Evolutionary conservation across 164 flowering plant species (phyloP).

Genomic region (Santalum album): DNA sequence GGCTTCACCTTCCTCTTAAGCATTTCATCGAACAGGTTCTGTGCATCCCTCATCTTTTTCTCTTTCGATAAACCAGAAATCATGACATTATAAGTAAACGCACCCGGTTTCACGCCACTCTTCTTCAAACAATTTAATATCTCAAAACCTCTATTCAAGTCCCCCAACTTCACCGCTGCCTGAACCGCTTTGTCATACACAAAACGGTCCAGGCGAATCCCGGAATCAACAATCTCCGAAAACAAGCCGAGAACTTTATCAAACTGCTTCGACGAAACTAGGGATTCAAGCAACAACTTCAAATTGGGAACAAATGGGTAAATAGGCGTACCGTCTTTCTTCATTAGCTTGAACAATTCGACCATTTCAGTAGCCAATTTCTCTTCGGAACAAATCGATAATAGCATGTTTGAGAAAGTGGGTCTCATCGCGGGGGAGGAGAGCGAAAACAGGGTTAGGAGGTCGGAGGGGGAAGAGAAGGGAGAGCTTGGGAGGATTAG

Average conservation of each 20-base stretch:
- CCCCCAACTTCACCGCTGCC: slow-evolving; percentile 53
- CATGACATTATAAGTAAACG: slow-evolving; percentile 61
- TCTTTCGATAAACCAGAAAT: slow-evolving; percentile 53
- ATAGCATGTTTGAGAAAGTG: slow-evolving; percentile 18
- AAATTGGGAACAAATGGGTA: slow-evolving; percentile 20
- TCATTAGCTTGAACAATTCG: slow-evolving; percentile 19
- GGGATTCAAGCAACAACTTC: slow-evolving; percentile 27
- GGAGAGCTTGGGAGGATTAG: slow-evolving; percentile 18
- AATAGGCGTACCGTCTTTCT: slow-evolving; percentile 17
- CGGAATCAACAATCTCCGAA: slow-evolving; percentile 22
- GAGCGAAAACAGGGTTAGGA: slow-evolving; percentile 19
- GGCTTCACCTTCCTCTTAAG: slow-evolving; percentile 17
- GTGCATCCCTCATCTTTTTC: slow-evolving; percentile 37
- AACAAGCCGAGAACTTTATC: slow-evolving; percentile 24
- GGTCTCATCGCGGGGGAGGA: slow-evolving; percentile 20
- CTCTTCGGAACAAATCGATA: slow-evolving; percentile 26
- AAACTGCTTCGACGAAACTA: slow-evolving; percentile 23
- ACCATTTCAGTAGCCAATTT: slow-evolving; percentile 22
- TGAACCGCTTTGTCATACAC: slow-evolving; percentile 59
- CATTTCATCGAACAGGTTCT: slow-evolving; percentile 65
- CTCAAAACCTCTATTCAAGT: slow-evolving; percentile 36
- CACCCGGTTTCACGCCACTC: slow-evolving; percentile 19
- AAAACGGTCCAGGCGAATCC: slow-evolving; percentile 30
- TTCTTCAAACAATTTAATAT: slow-evolving; percentile 36
- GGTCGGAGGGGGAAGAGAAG: slow-evolving; percentile 28